phyloP scores from a whole-genome alignment of 805 yeast species.

The Lachancea meyersii region DNA sequence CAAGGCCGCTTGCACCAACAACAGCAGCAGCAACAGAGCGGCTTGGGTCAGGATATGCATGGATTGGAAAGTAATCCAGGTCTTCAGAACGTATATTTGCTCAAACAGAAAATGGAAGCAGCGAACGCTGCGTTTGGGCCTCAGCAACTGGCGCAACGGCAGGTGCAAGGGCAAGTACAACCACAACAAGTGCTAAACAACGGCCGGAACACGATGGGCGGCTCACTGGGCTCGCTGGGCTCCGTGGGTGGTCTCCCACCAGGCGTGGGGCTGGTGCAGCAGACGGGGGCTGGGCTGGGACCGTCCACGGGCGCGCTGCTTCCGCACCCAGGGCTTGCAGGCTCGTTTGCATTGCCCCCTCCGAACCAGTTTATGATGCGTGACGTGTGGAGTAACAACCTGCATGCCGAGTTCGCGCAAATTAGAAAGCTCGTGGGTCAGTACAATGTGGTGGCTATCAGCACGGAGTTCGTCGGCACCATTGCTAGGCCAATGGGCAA shows the following conservation, averaged over 20 bases:
- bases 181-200: conserved; percentile 14
- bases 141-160: conserved; percentile 15
- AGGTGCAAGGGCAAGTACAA: conserved; percentile 11
- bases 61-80: conserved; percentile 17
- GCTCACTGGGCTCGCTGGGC: conserved; percentile 9
- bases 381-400: conserved; percentile 69
- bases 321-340: conserved; percentile 8
- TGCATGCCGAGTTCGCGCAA: conserved; percentile 58
- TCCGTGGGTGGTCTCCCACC: conserved; percentile 22
- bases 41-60: conserved; percentile 14
- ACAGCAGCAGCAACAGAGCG: conserved; percentile 14
- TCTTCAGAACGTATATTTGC: conserved; percentile 20
- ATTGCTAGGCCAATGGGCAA: conserved; percentile 94
- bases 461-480: conserved; percentile 94
- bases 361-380: conserved; percentile 41
- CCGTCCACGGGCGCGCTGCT: conserved; percentile 8
- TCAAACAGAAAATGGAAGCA: conserved; percentile 28
- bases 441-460: conserved; percentile 58
- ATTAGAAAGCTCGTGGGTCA: conserved; percentile 51
- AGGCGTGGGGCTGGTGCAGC: conserved; percentile 25
- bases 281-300: conserved; percentile 16
- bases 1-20: conserved; percentile 20
- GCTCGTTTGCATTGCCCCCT: conserved; percentile 23
- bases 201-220: conserved; percentile 3
- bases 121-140: conserved; percentile 13